These are phyloP conservation scores for Aspergillus mulundensis DNA, from an alignment of 495 filamentous ascomycete genomes.

Conservation along the genomic window DNA sequence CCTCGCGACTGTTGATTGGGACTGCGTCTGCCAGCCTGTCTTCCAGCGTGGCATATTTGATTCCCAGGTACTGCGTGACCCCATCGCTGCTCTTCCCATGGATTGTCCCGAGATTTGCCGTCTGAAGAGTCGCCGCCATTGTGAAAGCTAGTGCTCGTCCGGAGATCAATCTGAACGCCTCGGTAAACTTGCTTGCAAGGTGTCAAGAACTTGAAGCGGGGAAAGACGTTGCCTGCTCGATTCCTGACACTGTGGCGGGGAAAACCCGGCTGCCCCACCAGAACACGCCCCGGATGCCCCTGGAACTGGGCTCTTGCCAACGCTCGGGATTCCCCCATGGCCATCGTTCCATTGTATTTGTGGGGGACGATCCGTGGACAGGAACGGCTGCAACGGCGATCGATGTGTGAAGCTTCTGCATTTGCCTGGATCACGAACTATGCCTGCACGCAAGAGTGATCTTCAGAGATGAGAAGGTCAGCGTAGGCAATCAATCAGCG, in stretches of 20 bases:
- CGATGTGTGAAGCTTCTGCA: too few species aligned
- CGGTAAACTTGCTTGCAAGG: neutral
- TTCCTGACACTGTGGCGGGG: neutral
- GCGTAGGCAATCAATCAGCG: too few species aligned
- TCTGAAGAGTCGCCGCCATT: slow-evolving; percentile 18
- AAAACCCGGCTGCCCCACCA: neutral
- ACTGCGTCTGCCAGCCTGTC: slow-evolving; percentile 30
- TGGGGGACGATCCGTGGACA: too few species aligned
- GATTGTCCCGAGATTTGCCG: slow-evolving; percentile 19
- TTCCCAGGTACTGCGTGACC: slow-evolving; percentile 29
- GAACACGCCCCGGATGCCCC: neutral
- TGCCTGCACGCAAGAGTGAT: too few species aligned
- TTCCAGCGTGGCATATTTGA: slow-evolving; percentile 33
- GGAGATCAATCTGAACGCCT: too few species aligned
- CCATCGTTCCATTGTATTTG: neutral
- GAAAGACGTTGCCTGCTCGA: neutral
- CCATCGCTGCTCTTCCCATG: slow-evolving; percentile 20
- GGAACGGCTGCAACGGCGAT: too few species aligned
- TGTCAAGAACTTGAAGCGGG: neutral
- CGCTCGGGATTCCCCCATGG: neutral
- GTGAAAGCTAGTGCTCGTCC: too few species aligned
- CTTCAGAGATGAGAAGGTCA: too few species aligned
- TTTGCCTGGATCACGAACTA: too few species aligned
- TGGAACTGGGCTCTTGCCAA: neutral
- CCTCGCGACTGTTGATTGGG: slow-evolving; percentile 19